Conservation (phyloP, 2,329 filamentous ascomycete genomes). For the Ophiostoma ulmi region DNA sequence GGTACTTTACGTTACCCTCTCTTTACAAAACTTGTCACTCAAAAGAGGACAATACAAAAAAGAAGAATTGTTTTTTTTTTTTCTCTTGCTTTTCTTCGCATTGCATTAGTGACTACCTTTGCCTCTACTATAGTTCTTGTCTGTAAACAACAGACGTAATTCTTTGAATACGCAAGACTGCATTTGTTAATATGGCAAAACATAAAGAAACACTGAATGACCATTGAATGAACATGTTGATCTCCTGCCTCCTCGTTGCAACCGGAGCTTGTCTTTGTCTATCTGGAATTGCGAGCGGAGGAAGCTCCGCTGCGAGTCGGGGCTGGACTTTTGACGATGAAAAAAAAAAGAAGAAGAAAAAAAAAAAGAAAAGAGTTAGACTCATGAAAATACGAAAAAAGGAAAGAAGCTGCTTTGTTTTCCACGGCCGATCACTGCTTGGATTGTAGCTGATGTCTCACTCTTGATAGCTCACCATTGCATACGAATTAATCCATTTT, state of each 20-base stretch:
- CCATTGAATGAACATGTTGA: background rate
- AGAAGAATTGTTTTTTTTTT: constrained; percentile 9
- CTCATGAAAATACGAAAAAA: too few relatives aligned
- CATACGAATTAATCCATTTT: background rate
- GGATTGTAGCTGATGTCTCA: constrained; percentile 1
- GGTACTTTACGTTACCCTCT: background rate
- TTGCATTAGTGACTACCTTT: background rate
- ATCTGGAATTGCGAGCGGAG: background rate
- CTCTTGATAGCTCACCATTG: background rate
- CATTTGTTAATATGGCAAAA: background rate
- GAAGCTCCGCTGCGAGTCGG: background rate
- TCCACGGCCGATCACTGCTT: constrained; percentile 12
- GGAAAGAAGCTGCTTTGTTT: constrained; percentile 13
- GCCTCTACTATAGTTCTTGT: background rate
- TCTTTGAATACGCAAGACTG: background rate
- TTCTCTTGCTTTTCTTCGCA: background rate
- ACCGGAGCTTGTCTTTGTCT: background rate
- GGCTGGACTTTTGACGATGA: background rate
- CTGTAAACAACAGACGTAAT: background rate
- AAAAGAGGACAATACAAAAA: constrained; percentile 10
- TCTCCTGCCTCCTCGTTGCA: constrained; percentile 2
- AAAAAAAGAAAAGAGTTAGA: background rate
- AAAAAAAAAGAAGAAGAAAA: background rate
- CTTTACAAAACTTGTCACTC: constrained; percentile 6
- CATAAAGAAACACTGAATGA: background rate